Evolutionary conservation across 1,139 yeast genomes (phyloP).

Genomic region (Protomyces gravidus): DNA sequence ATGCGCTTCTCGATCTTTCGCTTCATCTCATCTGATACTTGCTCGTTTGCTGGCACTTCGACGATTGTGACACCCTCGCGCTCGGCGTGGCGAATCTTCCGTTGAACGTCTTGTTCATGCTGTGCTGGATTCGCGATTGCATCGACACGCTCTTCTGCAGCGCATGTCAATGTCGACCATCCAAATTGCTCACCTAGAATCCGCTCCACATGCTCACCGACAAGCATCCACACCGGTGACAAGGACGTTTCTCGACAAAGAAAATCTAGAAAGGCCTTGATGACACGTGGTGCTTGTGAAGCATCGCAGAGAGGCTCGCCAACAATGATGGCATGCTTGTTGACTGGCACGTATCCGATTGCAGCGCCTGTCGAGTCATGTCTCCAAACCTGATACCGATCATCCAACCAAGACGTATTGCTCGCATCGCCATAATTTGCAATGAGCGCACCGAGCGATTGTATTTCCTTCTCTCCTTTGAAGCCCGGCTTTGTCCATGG

Average conservation of each 20-base stretch:
- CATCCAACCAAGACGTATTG: slow-evolving; percentile 18
- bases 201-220: slow-evolving; percentile 5
- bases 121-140: slow-evolving; percentile 3
- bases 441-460: slow-evolving; percentile 6
- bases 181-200: slow-evolving; percentile 6
- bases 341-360: slow-evolving; percentile 1
- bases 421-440: slow-evolving; percentile 21
- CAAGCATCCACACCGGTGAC: slow-evolving; percentile 14
- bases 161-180: slow-evolving; percentile 14
- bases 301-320: slow-evolving; percentile 15
- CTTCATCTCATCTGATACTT: background rate
- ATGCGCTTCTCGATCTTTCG: slow-evolving; percentile 2
- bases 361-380: slow-evolving; percentile 11
- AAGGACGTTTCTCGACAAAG: background rate
- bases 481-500: background rate
- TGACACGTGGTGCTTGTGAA: slow-evolving; percentile 1
- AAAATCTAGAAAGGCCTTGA: slow-evolving; percentile 4
- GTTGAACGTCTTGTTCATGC: slow-evolving; percentile 4
- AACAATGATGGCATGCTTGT: slow-evolving; percentile 7
- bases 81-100: slow-evolving; percentile 14
- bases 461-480: background rate
- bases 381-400: slow-evolving; percentile 12
- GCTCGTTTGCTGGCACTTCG: background rate
- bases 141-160: slow-evolving; percentile 14
- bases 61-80: slow-evolving; percentile 5